Base-by-base conservation (phyloP, 805 yeast genomes). In the Saccharomycopsis sp. region DNA sequence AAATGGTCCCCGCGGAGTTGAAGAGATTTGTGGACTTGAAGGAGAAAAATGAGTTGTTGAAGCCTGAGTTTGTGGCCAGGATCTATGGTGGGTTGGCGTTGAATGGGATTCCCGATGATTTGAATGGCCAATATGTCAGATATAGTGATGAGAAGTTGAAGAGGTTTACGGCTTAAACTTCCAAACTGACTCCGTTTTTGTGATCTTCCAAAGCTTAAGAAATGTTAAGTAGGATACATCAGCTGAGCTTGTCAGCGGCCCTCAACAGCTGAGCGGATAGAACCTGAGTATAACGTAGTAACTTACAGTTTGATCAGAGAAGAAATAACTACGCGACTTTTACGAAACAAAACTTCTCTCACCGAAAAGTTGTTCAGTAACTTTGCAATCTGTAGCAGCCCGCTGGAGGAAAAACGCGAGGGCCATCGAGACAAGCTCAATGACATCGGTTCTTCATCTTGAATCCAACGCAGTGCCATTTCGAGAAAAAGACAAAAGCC, bases 41-140 rank as follows among this genome's bases (percentile, higher is more conserved):
- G 53, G 47, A 63, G 15, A 66, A 70, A 23, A 68, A 71, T 17
- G 63, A 75, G 48, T 68, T 89, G 38, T 62, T 85, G 25, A 69
- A 72, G 4, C 87, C 95, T 1, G 67, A 65, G 19, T 74, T 76
- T 3, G 95, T 95, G 3, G 96, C 83, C 0, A 57, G 67, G 0
- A 68, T 84, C 1, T 80, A 74, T 44, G 83, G 80, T 9, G 74
- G 76, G 38, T 60, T 88, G 41, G 88, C 81, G 0, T 45, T 76
- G 10, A 58, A 61, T 19, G 87, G 86, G 0, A 71, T 82, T 53
- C 64, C 73, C 3, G 39, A 53, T 2, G 70, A 64, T 0, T 53
- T 85, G 29, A 77, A 76, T 43, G 97, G 96, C 0, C 56, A 66
- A 46, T 84, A 77, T 54, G 52, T 80, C 39, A 65, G 95, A 43